Conservation (phyloP, 805 yeast species). For the Nakazawaea ishiwadae region DNA sequence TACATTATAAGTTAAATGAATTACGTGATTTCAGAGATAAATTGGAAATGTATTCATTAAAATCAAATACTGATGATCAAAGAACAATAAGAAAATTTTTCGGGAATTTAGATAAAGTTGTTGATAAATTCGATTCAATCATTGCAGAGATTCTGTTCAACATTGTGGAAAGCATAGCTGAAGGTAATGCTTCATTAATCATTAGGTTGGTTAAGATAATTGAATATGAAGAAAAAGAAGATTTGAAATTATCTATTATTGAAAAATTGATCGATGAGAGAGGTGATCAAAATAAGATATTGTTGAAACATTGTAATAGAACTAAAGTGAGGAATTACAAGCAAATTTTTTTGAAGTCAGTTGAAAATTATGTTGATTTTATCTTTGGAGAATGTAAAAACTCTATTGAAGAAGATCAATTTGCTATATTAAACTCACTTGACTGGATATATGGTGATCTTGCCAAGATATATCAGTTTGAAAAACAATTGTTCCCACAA, state of each 20-base stretch:
- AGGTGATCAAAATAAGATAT: constrained; percentile 12
- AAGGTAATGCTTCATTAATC: constrained; percentile 62
- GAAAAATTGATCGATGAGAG: constrained; percentile 18
- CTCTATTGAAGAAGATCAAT: constrained; percentile 38
- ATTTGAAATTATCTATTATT: constrained; percentile 42
- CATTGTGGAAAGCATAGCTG: constrained; percentile 68
- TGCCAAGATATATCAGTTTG: constrained; percentile 53
- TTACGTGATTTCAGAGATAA: constrained; percentile 79
- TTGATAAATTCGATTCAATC: constrained; percentile 59
- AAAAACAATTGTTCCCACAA: constrained; percentile 58
- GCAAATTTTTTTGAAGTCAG: constrained; percentile 50
- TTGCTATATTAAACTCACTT: constrained; percentile 62
- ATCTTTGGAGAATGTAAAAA: constrained; percentile 65
- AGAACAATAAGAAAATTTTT: constrained; percentile 53
- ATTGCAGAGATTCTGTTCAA: constrained; percentile 62
- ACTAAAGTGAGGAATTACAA: constrained; percentile 54
- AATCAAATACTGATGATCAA: constrained; percentile 52
- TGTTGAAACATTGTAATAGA: constrained; percentile 36
- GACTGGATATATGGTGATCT: constrained; percentile 86
- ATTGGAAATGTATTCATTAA: constrained; percentile 47
- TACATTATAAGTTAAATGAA: constrained; percentile 67
- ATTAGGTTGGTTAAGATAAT: constrained; percentile 71
- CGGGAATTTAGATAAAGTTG: constrained; percentile 40
- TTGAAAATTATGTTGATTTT: constrained; percentile 56
- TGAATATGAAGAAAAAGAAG: constrained; percentile 78